Percentiles rank a stretch among this genome's conserved stretches.
Conservation (phyloP, 1,139 yeast species). For the Candida tropicalis region DNA sequence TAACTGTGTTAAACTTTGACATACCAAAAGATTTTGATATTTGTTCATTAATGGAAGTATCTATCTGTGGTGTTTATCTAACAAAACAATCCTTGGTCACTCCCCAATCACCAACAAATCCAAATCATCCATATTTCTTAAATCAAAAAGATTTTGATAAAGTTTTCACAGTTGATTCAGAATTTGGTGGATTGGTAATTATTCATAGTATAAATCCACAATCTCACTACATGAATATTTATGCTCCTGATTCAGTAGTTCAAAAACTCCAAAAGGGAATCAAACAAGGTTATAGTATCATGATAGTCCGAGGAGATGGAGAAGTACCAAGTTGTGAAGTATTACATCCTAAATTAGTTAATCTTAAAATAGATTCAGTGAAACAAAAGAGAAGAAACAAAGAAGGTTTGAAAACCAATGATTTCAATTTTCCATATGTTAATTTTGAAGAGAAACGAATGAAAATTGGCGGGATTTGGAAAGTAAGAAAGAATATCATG, state of each 20-base stretch:
- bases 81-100: slow-evolving; percentile 7
- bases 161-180: not conserved
- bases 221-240: slow-evolving; percentile 50
- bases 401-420: not conserved
- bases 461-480: slow-evolving; percentile 63
- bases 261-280: slow-evolving; percentile 17
- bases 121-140: slow-evolving; percentile 7
- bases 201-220: slow-evolving; percentile 63
- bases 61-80: slow-evolving; percentile 52
- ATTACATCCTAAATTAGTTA: slow-evolving; percentile 26
- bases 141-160: slow-evolving; percentile 6
- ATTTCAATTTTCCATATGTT: slow-evolving; percentile 48
- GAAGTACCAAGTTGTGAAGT: slow-evolving; percentile 47
- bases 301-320: slow-evolving; percentile 67
- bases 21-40: slow-evolving; percentile 25
- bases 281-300: slow-evolving; percentile 36
- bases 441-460: slow-evolving; percentile 45
- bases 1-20: slow-evolving; percentile 40
- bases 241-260: slow-evolving; percentile 47
- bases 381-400: slow-evolving; percentile 17
- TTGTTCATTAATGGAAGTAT: slow-evolving; percentile 50
- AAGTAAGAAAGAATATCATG: slow-evolving; percentile 62
- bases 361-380: slow-evolving; percentile 16
- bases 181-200: slow-evolving; percentile 48
- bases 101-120: not conserved